Evolutionary conservation across 2,329 filamentous ascomycete species (phyloP), one percentile per base, ranked within the genome.

Genomic region (Colletotrichum tropicale): DNA sequence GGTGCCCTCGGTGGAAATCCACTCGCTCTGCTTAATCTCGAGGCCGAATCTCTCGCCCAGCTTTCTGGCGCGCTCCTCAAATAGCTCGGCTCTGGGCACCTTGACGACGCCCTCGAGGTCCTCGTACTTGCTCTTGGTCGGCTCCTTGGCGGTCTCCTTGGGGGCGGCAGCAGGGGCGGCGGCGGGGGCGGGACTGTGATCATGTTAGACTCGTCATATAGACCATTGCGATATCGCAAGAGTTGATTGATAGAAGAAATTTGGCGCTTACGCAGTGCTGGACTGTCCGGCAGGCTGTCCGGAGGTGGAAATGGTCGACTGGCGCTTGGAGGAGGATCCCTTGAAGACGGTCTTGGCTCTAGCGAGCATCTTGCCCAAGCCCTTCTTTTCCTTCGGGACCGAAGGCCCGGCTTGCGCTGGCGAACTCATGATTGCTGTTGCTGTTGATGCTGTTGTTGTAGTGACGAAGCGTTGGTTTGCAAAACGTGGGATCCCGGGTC

Each of bases 31-130:
- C 81, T 89, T 87, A 76, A 92, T 88, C 78, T 91, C 89, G 68
- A 92, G 81, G 32, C 90, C 90, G 76, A 89, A 91, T 64, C 87
- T 86, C 78, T 90, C 87, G 43, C 88, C 89, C 8, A 92, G 84
- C 79, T 88, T 89, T 83, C 88, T 89, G 55, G 89, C 89, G 34
- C 90, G 87, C 82, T 92, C 89, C 79, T 90, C 89, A 66, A 90
- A 87, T 58, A 92, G 82, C 77, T 91, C 86, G 38, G 86, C 82
- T 72, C 87, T 87, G 6, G 89, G 87, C 34, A 91, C 81, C 80
- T 83, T 87, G 26, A 81, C 81, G 30, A 86, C 77, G 28, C 77
- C 77, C 58, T 77, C 76, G n/a, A 74, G 68, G 21, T 76, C 74
- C 58, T 76, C 76, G 43, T 69, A 74, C 76, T 78, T 78, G 71